These are phyloP conservation scores for Colletotrichum acutatum DNA, from an alignment of 2,329 filamentous ascomycete genomes.

Conservation along the genomic window DNA sequence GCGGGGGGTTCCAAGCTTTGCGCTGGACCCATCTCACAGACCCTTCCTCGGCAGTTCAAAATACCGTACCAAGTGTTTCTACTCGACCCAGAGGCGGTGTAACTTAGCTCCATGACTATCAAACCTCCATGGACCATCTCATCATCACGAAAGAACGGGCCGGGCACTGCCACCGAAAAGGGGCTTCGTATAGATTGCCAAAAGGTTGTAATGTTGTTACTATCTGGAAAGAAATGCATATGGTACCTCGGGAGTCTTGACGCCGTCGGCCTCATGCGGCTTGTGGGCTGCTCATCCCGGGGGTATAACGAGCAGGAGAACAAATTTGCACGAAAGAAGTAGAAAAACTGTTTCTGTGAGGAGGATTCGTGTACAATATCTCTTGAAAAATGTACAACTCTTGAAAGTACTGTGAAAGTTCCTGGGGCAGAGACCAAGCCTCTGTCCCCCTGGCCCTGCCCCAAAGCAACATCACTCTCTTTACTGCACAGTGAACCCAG, in stretches of 20 bases:
- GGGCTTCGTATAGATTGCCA: neutral
- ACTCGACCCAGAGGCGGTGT: neutral
- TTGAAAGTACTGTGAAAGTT: neutral
- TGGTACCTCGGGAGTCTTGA: neutral
- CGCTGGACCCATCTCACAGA: neutral
- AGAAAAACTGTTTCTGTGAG: neutral
- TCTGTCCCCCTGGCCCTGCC: no score
- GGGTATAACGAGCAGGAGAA: conserved; percentile 4
- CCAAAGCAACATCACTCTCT: neutral
- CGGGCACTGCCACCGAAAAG: neutral
- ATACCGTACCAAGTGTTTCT: neutral
- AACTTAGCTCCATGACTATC: neutral
- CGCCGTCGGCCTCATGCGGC: conserved; percentile 16
- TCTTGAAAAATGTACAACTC: neutral
- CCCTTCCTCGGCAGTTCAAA: neutral
- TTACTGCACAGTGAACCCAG: conserved; percentile 21
- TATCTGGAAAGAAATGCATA: neutral
- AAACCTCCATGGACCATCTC: neutral
- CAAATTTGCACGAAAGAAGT: conserved; percentile 9
- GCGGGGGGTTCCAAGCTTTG: neutral
- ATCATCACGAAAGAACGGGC: neutral
- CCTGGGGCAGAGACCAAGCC: no score
- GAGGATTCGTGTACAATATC: neutral
- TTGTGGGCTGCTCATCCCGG: conserved; percentile 18
- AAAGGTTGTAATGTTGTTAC: neutral